Percentiles rank a stretch among this genome's conserved stretches.
Evolutionary conservation across 768 basidiomycete species (phyloP).

Genomic region (Amanita polypyramis): DNA sequence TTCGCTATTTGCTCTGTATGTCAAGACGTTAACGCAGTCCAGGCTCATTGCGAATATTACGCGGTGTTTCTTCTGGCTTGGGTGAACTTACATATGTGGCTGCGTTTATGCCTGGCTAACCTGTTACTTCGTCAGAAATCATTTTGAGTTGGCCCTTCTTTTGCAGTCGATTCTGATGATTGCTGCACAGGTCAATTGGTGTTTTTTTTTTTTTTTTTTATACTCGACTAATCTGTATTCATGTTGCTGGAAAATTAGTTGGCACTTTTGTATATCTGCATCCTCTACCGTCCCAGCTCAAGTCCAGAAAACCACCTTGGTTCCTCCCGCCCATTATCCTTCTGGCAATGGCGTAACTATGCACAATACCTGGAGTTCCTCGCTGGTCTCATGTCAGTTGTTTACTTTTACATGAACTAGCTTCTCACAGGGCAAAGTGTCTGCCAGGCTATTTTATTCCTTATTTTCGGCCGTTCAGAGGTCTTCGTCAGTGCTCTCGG

Average conservation of each 20-base stretch:
- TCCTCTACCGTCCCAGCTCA: slow-evolving; percentile 50
- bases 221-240: not conserved
- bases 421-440: slow-evolving; percentile 27
- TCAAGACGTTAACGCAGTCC: slow-evolving; percentile 2
- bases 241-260: slow-evolving; percentile 35
- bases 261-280: slow-evolving; percentile 73
- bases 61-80: slow-evolving; percentile 87
- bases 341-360: slow-evolving; percentile 83
- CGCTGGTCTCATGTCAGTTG: slow-evolving; percentile 59
- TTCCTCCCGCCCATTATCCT: slow-evolving; percentile 58
- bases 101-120: slow-evolving; percentile 1
- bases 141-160: slow-evolving; percentile 68
- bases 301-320: slow-evolving; percentile 49
- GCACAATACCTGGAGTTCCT: slow-evolving; percentile 76
- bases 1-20: slow-evolving; percentile 1
- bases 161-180: slow-evolving; percentile 83
- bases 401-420: not conserved
- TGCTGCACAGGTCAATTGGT: slow-evolving; percentile 52
- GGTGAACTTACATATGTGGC: slow-evolving; percentile 22
- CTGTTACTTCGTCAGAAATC: slow-evolving; percentile 28
- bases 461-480: slow-evolving; percentile 59
- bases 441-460: slow-evolving; percentile 60
- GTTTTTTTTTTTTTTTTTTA: not conserved
- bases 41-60: slow-evolving; percentile 80
- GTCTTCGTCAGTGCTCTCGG: slow-evolving; percentile 56